Conservation (phyloP, 2,329 filamentous ascomycete genomes). For the Sporothrix luriei region DNA sequence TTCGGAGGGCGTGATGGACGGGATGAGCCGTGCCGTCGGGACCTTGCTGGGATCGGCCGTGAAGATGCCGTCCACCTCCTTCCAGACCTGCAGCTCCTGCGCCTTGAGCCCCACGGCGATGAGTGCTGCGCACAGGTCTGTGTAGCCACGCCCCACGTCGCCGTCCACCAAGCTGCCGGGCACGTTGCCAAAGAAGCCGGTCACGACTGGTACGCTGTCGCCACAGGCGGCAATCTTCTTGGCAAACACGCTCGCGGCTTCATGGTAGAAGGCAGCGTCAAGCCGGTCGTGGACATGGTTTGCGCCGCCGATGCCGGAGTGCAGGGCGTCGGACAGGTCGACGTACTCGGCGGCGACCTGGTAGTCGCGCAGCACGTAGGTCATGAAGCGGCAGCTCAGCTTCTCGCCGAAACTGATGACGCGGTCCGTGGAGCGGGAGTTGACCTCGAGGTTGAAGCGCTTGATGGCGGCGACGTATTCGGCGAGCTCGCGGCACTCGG, state of each 20-base stretch:
- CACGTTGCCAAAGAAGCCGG: constrained; percentile 92
- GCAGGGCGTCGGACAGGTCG: constrained; percentile 66
- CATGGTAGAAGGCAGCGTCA: constrained; percentile 69
- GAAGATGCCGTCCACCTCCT: constrained; percentile 76
- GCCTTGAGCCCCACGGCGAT: constrained; percentile 87
- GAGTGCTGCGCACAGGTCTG: constrained; percentile 90
- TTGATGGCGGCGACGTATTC: constrained; percentile 70
- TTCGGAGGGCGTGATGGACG: constrained; percentile 88
- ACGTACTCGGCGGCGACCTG: constrained; percentile 86
- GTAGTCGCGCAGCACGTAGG: constrained; percentile 76
- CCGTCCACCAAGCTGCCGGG: constrained; percentile 79
- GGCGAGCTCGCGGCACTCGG: constrained; percentile 77
- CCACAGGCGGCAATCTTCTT: constrained; percentile 67
- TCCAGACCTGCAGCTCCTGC: constrained; percentile 94
- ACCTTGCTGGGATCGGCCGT: constrained; percentile 78
- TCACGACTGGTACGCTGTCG: constrained; percentile 69
- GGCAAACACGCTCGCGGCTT: constrained; percentile 62
- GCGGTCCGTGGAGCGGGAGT: constrained; percentile 77
- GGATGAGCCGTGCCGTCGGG: constrained; percentile 86
- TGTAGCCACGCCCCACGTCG: constrained; percentile 92
- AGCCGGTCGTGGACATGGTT: constrained; percentile 52
- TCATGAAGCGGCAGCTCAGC: constrained; percentile 89
- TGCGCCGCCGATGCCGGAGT: constrained; percentile 25
- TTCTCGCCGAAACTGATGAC: constrained; percentile 96
- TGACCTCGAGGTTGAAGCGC: constrained; percentile 73